These are phyloP conservation scores for Globisporangium mamillatum DNA, from an alignment of 352 stramenopile genomes.

Conservation along the genomic window DNA sequence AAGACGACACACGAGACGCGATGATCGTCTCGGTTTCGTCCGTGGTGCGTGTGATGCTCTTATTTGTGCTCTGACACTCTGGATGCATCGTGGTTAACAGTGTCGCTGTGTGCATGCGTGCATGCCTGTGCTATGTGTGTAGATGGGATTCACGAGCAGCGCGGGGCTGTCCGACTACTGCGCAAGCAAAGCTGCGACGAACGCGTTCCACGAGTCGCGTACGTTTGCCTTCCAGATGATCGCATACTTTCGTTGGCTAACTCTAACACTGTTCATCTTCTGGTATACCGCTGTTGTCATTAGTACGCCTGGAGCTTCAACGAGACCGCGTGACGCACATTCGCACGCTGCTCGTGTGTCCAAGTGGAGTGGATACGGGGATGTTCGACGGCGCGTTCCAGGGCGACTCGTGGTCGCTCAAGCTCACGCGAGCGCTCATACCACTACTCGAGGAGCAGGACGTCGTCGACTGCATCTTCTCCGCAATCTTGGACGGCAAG, in stretches of 20 bases:
- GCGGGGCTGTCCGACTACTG: conserved; percentile 74
- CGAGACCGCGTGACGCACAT: conserved; percentile 52
- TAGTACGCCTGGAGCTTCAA: conserved; percentile 78
- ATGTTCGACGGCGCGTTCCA: conserved; percentile 72
- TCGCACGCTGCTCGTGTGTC: conserved; percentile 72
- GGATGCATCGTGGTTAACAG: neutral
- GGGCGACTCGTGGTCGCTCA: conserved; percentile 34
- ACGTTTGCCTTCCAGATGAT: neutral
- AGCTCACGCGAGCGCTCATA: conserved; percentile 39
- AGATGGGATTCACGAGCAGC: conserved; percentile 71
- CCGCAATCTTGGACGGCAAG: conserved; percentile 48
- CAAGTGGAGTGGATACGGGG: conserved; percentile 62
- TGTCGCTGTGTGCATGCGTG: neutral
- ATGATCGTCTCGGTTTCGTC: conserved; percentile 77
- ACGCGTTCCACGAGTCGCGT: conserved; percentile 64
- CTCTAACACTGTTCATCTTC: neutral
- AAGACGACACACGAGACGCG: conserved; percentile 23
- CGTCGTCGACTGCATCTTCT: conserved; percentile 51
- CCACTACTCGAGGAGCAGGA: conserved; percentile 47
- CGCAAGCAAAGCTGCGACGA: conserved; percentile 70
- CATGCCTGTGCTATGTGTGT: neutral
- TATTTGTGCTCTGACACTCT: neutral
- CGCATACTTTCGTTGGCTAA: neutral
- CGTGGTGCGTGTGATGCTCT: conserved; percentile 30
- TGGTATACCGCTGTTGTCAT: conserved; percentile 2